Conservation (phyloP, 768 basidiomycete species). For the Dentipellis fragilis region DNA sequence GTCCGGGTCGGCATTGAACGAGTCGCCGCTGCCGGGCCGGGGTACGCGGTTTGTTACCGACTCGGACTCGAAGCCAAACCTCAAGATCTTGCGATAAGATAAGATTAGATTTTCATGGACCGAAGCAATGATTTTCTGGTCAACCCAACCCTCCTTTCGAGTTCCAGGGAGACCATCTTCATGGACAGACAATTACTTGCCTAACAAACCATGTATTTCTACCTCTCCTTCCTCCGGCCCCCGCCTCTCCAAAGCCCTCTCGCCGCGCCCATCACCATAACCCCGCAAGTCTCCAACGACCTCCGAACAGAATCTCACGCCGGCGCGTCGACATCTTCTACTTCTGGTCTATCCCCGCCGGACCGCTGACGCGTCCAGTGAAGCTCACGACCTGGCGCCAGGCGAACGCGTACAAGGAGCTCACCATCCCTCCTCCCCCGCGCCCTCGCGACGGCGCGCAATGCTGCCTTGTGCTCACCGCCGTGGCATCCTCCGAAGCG, state of each 20-base stretch:
- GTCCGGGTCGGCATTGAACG: too few relatives aligned
- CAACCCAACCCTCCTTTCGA: too few relatives aligned
- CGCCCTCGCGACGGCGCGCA: constrained; percentile 18
- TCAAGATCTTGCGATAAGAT: too few relatives aligned
- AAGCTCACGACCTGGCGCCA: constrained; percentile 73
- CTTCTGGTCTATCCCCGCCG: constrained; percentile 37
- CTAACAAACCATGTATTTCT: constrained; percentile 58
- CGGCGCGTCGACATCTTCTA: constrained; percentile 57
- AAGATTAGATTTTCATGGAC: too few relatives aligned
- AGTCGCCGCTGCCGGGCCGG: too few relatives aligned
- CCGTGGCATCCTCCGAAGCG: constrained; percentile 21
- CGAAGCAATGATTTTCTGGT: too few relatives aligned
- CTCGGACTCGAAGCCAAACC: too few relatives aligned
- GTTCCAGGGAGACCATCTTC: too few relatives aligned
- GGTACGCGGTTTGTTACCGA: too few relatives aligned
- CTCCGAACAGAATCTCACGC: constrained; percentile 68
- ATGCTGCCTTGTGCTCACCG: constrained; percentile 58
- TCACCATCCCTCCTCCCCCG: constrained; percentile 47
- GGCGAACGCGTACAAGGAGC: constrained; percentile 63
- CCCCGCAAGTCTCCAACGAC: constrained; percentile 85
- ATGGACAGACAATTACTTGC: too few relatives aligned
- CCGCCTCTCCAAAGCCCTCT: constrained; percentile 50
- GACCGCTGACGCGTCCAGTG: constrained; percentile 27
- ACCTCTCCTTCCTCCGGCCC: constrained; percentile 83
- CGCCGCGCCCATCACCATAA: constrained; percentile 42